These are phyloP conservation scores for Elaphomyces granulatus DNA, from an alignment of 495 filamentous ascomycete species.

Conservation along the genomic window DNA sequence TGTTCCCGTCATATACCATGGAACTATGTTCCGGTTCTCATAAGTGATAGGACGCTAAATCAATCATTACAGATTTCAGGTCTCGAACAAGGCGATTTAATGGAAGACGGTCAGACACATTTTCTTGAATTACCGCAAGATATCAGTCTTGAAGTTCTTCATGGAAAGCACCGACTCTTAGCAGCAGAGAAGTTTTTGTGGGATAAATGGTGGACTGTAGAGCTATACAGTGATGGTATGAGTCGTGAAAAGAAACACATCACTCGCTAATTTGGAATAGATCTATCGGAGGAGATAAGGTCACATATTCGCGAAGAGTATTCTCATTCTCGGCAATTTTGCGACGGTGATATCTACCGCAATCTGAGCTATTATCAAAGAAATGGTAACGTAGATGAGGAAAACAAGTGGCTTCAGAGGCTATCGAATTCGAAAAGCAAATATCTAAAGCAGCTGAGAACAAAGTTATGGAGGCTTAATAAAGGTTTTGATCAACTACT, in stretches of 20 bases:
- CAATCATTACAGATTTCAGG: not conserved
- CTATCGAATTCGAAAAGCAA: slow-evolving; percentile 1
- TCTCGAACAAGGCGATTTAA: not conserved
- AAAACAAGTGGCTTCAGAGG: slow-evolving; percentile 5
- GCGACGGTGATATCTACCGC: slow-evolving; percentile 8
- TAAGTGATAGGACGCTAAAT: slow-evolving; percentile 1
- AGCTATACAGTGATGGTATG: slow-evolving; percentile 1
- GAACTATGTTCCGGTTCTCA: slow-evolving; percentile 1
- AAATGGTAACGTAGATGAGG: slow-evolving; percentile 4
- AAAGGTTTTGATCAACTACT: no score
- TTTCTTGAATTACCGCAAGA: not conserved
- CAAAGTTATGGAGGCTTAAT: no score
- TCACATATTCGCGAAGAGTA: slow-evolving; percentile 7
- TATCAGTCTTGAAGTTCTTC: not conserved
- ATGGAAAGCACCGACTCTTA: not conserved
- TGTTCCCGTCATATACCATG: not conserved
- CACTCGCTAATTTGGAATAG: no score
- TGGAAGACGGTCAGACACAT: not conserved
- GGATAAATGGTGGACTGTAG: slow-evolving; percentile 2
- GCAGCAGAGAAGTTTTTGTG: slow-evolving; percentile 1
- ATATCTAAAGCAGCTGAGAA: no score
- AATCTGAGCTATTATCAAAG: slow-evolving; percentile 3
- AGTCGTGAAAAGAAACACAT: no score
- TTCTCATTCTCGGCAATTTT: slow-evolving; percentile 4
- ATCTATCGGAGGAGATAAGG: no score